These are phyloP conservation scores for Penicillium cataractarum DNA, from an alignment of 495 filamentous ascomycete species.

Conservation along the genomic window DNA sequence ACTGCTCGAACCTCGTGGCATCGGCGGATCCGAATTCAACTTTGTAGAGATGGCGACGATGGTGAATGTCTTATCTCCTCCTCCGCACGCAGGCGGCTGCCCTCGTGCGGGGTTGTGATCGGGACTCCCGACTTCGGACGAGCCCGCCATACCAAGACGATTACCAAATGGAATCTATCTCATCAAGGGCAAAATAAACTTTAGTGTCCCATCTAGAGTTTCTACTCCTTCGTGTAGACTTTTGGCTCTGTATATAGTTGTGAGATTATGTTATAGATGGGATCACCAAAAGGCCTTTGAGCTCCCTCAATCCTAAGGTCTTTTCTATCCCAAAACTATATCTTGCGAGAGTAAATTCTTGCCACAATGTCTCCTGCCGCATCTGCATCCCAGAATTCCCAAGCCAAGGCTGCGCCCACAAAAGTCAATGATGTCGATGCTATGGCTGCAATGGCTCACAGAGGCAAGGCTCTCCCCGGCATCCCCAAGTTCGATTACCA, in stretches of 20 bases:
- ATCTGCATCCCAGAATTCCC: neutral
- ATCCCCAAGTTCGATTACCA: slow-evolving; percentile 17
- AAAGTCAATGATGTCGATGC: neutral
- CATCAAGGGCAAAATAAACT: neutral
- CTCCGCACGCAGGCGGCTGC: neutral
- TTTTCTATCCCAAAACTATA: neutral
- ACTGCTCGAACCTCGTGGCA: neutral
- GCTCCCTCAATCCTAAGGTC: neutral
- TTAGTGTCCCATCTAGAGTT: neutral
- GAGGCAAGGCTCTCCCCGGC: neutral
- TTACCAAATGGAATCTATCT: neutral
- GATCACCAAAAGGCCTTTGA: neutral
- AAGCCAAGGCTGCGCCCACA: neutral
- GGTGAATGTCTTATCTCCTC: neutral
- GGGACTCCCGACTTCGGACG: neutral
- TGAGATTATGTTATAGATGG: neutral
- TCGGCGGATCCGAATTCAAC: neutral
- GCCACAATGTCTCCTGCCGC: neutral
- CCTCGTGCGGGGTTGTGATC: neutral
- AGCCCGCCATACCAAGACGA: neutral
- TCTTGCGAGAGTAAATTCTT: neutral
- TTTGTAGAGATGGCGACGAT: neutral
- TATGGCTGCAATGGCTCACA: neutral
- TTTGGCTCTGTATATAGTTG: neutral
- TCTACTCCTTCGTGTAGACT: neutral